Evolutionary conservation across 441 rosid species (phyloP), one percentile per base, ranked within the genome.

Genomic region (Pelargonium myrrhifolium): DNA sequence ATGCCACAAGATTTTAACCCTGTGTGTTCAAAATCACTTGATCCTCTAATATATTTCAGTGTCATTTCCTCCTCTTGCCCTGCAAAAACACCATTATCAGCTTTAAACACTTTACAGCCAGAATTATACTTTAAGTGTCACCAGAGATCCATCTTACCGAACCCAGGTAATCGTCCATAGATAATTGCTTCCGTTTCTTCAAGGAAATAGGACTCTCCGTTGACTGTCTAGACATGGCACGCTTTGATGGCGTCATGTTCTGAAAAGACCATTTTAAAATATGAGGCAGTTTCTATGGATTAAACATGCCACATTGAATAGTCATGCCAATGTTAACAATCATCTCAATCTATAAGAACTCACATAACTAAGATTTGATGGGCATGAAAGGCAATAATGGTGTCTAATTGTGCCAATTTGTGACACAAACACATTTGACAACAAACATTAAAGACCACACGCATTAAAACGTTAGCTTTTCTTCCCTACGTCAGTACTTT

Each of bases 61-160:
- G 8, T 87, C 73, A 89, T 76, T 89, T 91, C 90, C 87, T 85
- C 84, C 87, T 88, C 83, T 93, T 89, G 35, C 92, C 95, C 96
- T 91, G 89, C 82, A 65, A 76, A 31, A 17, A 40, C 65, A 0
- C 18, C 9, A 20, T 7, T 4, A 39, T 35, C 37, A 68, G 53
- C 28, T 4, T 11, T 15, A n/a, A 9, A 15, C 11, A 72, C 43
- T 10, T 0, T 22, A 12, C 35, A 39, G 49, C 17, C 12, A 39
- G 20, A 10, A 7, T 1, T 10, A 58, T 71, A n/a, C 42, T 0
- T 31, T 5, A 4, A 35, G 39, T 35, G 39, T 35, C 39, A 35
- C 5, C 5, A 9, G 1, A 5, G 39, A 35, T 35, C 39, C 8
- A 55, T 72, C 78, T 21, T 83, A 89, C 97, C 65, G 95, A 79